Conservation (phyloP, 2,329 filamentous ascomycete genomes). For the Pseudopyrenochaeta lycopersici region DNA sequence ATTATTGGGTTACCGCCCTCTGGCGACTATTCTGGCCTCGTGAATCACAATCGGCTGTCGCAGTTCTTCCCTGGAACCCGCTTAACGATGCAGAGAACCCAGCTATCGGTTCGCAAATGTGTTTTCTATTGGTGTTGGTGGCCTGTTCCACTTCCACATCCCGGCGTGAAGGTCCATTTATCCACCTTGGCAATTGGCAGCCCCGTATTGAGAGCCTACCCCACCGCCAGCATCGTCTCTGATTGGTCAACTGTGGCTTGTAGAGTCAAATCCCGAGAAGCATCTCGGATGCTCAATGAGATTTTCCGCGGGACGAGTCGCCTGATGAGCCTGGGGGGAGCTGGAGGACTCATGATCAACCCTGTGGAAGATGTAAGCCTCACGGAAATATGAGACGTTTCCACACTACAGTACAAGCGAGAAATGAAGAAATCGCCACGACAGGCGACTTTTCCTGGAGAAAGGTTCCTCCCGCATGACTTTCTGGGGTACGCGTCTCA, state of each 20-base stretch:
- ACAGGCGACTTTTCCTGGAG: background rate
- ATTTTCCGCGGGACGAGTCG: slow-evolving; percentile 24
- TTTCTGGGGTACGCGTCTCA: background rate
- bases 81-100: slow-evolving; percentile 7
- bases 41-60: background rate
- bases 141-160: background rate
- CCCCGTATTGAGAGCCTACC: slow-evolving; percentile 11
- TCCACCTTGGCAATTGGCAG: slow-evolving; percentile 25
- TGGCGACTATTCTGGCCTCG: background rate
- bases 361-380: slow-evolving; percentile 7
- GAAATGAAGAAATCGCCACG: background rate
- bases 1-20: background rate
- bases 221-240: slow-evolving; percentile 3
- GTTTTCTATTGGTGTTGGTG: slow-evolving; percentile 1
- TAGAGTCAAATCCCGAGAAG: slow-evolving; percentile 6
- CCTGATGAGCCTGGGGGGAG: slow-evolving; percentile 2
- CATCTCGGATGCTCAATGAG: slow-evolving; percentile 11
- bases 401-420: background rate
- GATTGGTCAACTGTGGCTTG: slow-evolving; percentile 2
- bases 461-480: slow-evolving; percentile 3
- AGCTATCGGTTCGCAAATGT: slow-evolving; percentile 3
- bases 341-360: background rate
- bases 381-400: background rate
- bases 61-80: background rate
- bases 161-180: slow-evolving; percentile 23